These are phyloP conservation scores for Chalciporus sp. DNA, from an alignment of 1,284 basidiomycete genomes.

Conservation along the genomic window DNA sequence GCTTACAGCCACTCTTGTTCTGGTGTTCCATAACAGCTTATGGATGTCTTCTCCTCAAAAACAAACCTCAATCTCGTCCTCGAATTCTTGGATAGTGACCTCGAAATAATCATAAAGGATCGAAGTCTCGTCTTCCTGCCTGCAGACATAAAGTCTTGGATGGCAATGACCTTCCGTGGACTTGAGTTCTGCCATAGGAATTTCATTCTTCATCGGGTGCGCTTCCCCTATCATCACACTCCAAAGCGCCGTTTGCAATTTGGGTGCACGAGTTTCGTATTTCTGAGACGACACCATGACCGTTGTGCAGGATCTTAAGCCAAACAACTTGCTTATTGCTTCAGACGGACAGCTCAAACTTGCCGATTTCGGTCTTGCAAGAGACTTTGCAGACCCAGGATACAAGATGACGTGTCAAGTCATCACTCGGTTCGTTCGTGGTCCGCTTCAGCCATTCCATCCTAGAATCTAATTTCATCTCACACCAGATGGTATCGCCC, in stretches of 20 bases:
- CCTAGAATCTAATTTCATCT: background rate
- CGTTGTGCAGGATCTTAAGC: slow-evolving; percentile 88
- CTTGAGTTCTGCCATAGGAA: slow-evolving; percentile 97
- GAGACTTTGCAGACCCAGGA: slow-evolving; percentile 92
- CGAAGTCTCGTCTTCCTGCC: slow-evolving; percentile 88
- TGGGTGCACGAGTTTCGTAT: slow-evolving; percentile 4
- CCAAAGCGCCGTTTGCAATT: slow-evolving; percentile 10
- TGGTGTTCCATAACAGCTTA: slow-evolving; percentile 57
- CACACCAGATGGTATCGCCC: slow-evolving; percentile 92
- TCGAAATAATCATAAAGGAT: slow-evolving; percentile 97
- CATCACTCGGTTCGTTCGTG: slow-evolving; percentile 77
- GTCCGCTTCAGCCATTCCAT: background rate
- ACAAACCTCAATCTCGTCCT: slow-evolving; percentile 96
- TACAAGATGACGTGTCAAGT: slow-evolving; percentile 98
- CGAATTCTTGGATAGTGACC: slow-evolving; percentile 96
- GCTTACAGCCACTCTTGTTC: background rate
- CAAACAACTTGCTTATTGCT: slow-evolving; percentile 96
- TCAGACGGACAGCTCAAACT: slow-evolving; percentile 93
- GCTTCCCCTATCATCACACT: slow-evolving; percentile 28
- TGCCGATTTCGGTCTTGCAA: slow-evolving; percentile 98
- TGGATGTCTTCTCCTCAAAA: slow-evolving; percentile 97
- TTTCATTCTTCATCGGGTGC: slow-evolving; percentile 90
- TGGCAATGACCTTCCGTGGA: slow-evolving; percentile 96
- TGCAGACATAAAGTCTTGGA: slow-evolving; percentile 98
- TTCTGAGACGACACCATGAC: slow-evolving; percentile 5